Evolutionary conservation across 2,329 filamentous ascomycete species (phyloP), one percentile per base, ranked within the genome.

Genomic region (Mollisiaceae sp.): DNA sequence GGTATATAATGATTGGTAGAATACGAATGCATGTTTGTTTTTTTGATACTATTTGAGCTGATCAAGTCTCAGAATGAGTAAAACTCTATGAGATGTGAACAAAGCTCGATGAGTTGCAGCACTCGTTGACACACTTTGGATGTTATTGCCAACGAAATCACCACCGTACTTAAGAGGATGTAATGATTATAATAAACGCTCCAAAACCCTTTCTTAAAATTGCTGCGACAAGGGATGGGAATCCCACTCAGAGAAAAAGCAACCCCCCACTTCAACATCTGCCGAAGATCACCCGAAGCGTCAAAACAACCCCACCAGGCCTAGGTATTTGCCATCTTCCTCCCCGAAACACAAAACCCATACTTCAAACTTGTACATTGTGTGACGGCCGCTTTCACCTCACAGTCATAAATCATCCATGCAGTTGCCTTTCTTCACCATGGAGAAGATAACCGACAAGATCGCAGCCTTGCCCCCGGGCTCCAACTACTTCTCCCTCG

Each of bases 361-460:
- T 20, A 54, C 14, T 27, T 35, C 24, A 3, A 35, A 35, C 3
- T n/a, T 32, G 15, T n/a, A 8, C n/a, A 22, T 24, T 50, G n/a
- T 50, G n/a, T 20, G n/a, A 50, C 8, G 11, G 4, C 5, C n/a
- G 24, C 11, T 41, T 41, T 14, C n/a, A 8, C 24, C 27, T 50
- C 8, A 50, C 9, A 50, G 45, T 50, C 27, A 18, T 14, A 12
- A 27, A 35, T 24, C 18, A 12, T 24, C 24, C 27, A 54, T 32
- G 24, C 27, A 27, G 18, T 54, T 15, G 24, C 50, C 22, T 54
- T 11, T 54, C 22, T 54, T 45, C 32, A 60, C 45, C 8, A 76
- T 76, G 73, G 90, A 93, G 82, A 95, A 92, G 81, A 94, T 97
- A 77, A 97, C 93, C 69, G 91, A 96, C 84, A 97, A 97, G 84